phyloP scores from a whole-genome alignment of 164 flowering plant species.

The Vitis amurensis region DNA sequence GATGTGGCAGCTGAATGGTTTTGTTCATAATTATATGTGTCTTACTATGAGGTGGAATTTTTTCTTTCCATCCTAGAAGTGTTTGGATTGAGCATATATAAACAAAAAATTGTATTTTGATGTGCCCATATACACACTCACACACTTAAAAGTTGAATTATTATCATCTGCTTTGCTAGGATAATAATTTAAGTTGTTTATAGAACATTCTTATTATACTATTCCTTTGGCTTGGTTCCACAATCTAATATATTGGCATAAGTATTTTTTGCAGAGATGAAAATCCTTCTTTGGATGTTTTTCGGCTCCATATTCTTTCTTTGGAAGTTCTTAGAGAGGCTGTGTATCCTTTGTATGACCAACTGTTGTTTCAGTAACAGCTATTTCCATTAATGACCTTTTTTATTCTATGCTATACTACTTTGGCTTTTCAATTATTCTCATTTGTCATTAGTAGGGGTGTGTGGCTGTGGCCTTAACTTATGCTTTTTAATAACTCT shows the following conservation, averaged over 20 bases:
- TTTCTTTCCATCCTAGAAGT: too few species aligned
- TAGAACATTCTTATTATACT: too few species aligned
- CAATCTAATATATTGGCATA: conserved; percentile 4
- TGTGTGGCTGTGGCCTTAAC: neutral
- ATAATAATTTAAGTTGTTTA: too few species aligned
- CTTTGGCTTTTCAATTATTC: too few species aligned
- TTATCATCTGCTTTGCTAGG: too few species aligned
- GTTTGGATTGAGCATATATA: too few species aligned
- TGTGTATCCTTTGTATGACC: conserved; percentile 77
- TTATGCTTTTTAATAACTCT: neutral
- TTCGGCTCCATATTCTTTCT: conserved; percentile 81
- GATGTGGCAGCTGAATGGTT: too few species aligned
- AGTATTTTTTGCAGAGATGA: conserved; percentile 48
- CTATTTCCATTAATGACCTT: neutral
- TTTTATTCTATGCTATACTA: neutral
- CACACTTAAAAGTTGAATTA: too few species aligned
- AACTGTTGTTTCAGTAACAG: neutral
- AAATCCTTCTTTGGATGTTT: conserved; percentile 37
- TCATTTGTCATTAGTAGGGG: neutral
- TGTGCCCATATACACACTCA: too few species aligned
- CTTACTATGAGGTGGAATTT: too few species aligned
- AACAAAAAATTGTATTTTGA: too few species aligned
- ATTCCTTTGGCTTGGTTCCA: neutral
- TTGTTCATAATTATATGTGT: too few species aligned
- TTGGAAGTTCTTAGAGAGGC: conserved; percentile 89